Evolutionary conservation across 176 grass and related monocot genomes (phyloP), one percentile per base, ranked within the genome.

Genomic region (Triticum monococcum): DNA sequence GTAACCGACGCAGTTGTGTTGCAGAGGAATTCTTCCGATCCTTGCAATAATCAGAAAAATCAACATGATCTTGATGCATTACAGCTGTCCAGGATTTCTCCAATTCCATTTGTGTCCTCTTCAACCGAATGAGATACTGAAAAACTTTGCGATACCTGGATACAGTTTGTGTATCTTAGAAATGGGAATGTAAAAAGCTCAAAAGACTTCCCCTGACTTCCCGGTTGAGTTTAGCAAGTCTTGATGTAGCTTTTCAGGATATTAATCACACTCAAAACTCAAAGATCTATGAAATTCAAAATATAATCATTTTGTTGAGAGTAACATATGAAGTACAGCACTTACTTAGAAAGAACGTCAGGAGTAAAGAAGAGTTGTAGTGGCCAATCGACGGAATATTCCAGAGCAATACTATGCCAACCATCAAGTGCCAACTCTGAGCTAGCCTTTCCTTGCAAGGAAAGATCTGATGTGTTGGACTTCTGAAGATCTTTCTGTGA

Each of bases 91-190:
- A 99, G 43, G 97, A 99, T 91, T 89, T 99, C 83, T 99, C 97
- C 59, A 99, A 75, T 83, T 99, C 97, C 97, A 99, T 99, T 82
- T 96, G 97, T 71, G 97, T 96, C 93, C 97, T 94, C 79, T 99
- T 99, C 30, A 99, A 89, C 86, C 93, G 90, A 60, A 99, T 94
- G 82, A 96, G 90, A 78, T 96, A 99, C 67, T 96, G 97, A 73
- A 99, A 99, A 92, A 99, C 94, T 80, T 94, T 99, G 63, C 92
- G 75, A 72, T 99, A 99, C 90, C 97, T 99, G 83, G 62, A 82
- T 32, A 83, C 77, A 43, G 83, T 61, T 84, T 73, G 57, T 31
- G 30, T 67, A 64, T 89, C 38, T 85, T 65, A 85, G 40, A 41
- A 62, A 71, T 7, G 20, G 24, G 13, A 64, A 87, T 80, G 60